Conservation (phyloP, 2,329 filamentous ascomycete species). For the Talaromyces sp. region DNA sequence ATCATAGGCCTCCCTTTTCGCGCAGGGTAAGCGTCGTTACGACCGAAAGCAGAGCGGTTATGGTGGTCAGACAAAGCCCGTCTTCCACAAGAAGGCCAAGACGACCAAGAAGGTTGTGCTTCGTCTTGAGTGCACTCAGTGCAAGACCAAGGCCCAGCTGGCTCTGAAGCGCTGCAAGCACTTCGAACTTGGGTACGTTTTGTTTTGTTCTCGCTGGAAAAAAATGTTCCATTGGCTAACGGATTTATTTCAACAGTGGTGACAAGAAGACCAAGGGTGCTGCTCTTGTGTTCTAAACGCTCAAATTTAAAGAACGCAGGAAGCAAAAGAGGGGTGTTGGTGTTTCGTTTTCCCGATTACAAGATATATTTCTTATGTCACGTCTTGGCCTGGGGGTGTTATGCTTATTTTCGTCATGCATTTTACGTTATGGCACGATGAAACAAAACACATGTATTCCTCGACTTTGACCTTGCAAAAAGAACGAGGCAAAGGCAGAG, state of each 20-base stretch:
- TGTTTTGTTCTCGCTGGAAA: neutral
- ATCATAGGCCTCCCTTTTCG: conserved; percentile 75
- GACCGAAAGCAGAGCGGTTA: conserved; percentile 99
- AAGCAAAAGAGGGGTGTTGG: conserved; percentile 6
- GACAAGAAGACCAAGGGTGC: conserved; percentile 99
- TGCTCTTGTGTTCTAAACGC: conserved; percentile 93
- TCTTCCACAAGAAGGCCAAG: conserved; percentile 99
- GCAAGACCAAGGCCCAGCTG: conserved; percentile 98
- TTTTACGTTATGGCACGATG: conserved; percentile 8
- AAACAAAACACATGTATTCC: conserved; percentile 4
- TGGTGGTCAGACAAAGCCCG: conserved; percentile 99
- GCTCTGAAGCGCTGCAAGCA: conserved; percentile 99
- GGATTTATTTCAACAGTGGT: conserved; percentile 58
- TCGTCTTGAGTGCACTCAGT: conserved; percentile 92
- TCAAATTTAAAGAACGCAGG: conserved; percentile 3
- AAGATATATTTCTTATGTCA: conserved; percentile 3
- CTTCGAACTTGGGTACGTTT: conserved; percentile 94
- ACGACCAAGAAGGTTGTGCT: conserved; percentile 99
- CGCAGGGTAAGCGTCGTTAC: conserved; percentile 99
- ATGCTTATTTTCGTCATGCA: conserved; percentile 8
- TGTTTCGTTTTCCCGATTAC: conserved; percentile 11
- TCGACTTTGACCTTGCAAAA: conserved; percentile 7
- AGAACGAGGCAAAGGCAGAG: conserved; percentile 5
- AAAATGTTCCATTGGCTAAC: conserved; percentile 34
- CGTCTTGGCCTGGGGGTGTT: conserved; percentile 1